Conservation (phyloP, 2,329 filamentous ascomycete genomes). For the Colletotrichum tofieldiae region DNA sequence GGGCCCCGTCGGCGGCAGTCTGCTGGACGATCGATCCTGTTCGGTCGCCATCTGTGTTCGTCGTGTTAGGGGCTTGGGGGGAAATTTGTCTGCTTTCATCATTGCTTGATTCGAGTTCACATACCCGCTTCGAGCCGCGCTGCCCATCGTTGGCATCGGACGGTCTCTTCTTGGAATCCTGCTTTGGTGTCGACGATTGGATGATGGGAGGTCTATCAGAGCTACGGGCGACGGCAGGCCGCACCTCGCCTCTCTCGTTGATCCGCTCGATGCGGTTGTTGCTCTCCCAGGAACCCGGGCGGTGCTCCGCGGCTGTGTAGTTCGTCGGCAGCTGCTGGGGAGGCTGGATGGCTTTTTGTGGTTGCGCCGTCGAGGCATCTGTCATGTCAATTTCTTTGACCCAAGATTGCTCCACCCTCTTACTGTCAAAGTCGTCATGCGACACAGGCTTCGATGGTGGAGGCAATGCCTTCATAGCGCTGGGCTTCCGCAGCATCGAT, state of each 20-base stretch:
- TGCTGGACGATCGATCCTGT: slow-evolving; percentile 35
- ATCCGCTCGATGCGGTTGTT: slow-evolving; percentile 46
- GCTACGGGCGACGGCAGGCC: slow-evolving; percentile 34
- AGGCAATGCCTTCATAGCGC: slow-evolving; percentile 47
- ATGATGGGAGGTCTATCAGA: slow-evolving; percentile 54
- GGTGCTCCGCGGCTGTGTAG: slow-evolving; percentile 20
- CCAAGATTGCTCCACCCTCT: slow-evolving; percentile 6
- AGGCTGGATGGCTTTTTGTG: slow-evolving; percentile 2
- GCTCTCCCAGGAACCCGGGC: slow-evolving; percentile 19
- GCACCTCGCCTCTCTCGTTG: slow-evolving; percentile 50
- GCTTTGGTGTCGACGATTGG: slow-evolving; percentile 52
- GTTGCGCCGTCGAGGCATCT: slow-evolving; percentile 21
- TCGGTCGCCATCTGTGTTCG: slow-evolving; percentile 39
- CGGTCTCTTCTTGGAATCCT: slow-evolving; percentile 59
- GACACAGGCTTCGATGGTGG: slow-evolving; percentile 48
- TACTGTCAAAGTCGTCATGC: slow-evolving; percentile 36
- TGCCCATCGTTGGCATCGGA: slow-evolving; percentile 56
- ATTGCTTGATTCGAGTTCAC: slow-evolving; percentile 45
- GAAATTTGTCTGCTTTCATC: not conserved
- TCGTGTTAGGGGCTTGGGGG: slow-evolving; percentile 22
- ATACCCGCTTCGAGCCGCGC: slow-evolving; percentile 59
- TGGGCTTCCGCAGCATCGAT: slow-evolving; percentile 63
- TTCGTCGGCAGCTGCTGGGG: slow-evolving; percentile 16
- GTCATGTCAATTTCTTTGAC: slow-evolving; percentile 42
- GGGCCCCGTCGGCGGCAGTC: slow-evolving; percentile 43